These are phyloP conservation scores for Malus sieversii DNA, from an alignment of 306 rosid species.

Conservation along the genomic window DNA sequence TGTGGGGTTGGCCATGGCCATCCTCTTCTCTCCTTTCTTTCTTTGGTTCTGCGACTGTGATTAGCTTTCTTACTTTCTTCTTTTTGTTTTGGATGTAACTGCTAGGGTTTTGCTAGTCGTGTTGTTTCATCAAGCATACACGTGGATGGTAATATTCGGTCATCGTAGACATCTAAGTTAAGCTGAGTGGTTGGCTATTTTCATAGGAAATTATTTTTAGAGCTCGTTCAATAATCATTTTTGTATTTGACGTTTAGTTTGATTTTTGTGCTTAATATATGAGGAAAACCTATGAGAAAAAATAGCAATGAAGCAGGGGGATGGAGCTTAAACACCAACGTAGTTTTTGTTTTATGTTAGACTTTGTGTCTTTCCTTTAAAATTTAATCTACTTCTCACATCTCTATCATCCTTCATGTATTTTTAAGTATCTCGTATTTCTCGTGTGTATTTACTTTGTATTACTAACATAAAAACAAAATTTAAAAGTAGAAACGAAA, in stretches of 20 bases:
- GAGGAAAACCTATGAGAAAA: neutral
- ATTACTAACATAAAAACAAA: too few species aligned
- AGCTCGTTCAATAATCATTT: too few species aligned
- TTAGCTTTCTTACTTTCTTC: slow-evolving; percentile 4
- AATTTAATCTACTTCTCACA: neutral
- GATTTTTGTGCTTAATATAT: neutral
- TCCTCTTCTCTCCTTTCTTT: slow-evolving; percentile 9
- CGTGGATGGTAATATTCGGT: slow-evolving; percentile 22
- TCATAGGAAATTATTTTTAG: too few species aligned
- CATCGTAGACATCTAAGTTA: neutral
- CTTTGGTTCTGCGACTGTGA: neutral
- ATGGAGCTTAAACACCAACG: neutral
- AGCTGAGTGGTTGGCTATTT: neutral
- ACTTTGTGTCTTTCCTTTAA: too few species aligned
- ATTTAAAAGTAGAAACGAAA: too few species aligned
- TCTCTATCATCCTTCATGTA: neutral
- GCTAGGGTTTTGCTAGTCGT: neutral
- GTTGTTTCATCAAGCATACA: slow-evolving; percentile 16
- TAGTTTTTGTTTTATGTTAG: neutral
- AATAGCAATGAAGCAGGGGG: neutral
- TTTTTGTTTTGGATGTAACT: neutral
- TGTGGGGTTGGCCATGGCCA: slow-evolving; percentile 41
- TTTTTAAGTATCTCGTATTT: neutral
- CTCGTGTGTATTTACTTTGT: neutral
- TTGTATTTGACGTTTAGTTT: too few species aligned